Evolutionary conservation across 2,329 filamentous ascomycete species (phyloP), one percentile per base, ranked within the genome.

Genomic region (Hypoxylon sp.): DNA sequence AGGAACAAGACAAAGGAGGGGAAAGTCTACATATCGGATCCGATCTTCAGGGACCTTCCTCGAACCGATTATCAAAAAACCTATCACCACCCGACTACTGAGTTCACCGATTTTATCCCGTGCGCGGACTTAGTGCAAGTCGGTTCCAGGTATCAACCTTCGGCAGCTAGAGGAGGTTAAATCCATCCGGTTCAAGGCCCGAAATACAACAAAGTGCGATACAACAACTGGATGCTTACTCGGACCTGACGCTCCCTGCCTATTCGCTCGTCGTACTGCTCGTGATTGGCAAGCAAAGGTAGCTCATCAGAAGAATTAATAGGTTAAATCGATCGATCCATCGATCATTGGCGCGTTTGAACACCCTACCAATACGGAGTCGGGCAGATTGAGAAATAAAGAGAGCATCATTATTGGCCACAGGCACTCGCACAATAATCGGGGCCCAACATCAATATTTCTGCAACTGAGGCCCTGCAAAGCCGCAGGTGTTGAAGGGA

Each of bases 381-480:
- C 67, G 63, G 67, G 64, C 63, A 67, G 67, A 71, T 63, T 70
- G 39, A 64, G 55, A 62, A 58, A 65, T 42, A 64, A 63, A 57
- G 50, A 47, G 35, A 52, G 48, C 24, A 60, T 67, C 29, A 55
- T 63, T 62, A 67, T 67, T 70, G 69, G 69, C 58, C 64, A 62
- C 55, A 67, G 26, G 39, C 53, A 55, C 44, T 63, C 35, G 53
- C 60, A 67, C 66, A 63, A 67, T 63, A 65, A 65, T 70, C 69
- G 66, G 63, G 66, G 54, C 68, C 68, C 65, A 66, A 70, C 65
- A 68, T 64, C 69, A 67, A 71, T 70, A 70, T 39, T 70, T 54
- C 62, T 67, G 69, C 67, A 69, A 63, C 67, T 47, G 46, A 53
- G 42, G 55, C 56, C 29, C 65, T 66, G 63, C 59, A 60, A 58